These are phyloP conservation scores for Dacryopinax primogenitus DNA, from an alignment of 768 basidiomycete species.

Conservation along the genomic window DNA sequence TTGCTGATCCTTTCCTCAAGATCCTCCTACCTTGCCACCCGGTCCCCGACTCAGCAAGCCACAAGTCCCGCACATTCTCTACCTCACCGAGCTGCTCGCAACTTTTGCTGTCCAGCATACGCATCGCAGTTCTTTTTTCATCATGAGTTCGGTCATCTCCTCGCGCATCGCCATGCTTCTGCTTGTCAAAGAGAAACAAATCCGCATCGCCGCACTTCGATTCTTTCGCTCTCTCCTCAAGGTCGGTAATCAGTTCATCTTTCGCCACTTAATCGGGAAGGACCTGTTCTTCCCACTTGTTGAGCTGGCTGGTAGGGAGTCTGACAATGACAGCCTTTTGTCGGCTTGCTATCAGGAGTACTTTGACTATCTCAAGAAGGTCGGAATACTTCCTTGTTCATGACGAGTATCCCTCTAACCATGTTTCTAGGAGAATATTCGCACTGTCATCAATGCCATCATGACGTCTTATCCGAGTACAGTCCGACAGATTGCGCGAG, in stretches of 20 bases:
- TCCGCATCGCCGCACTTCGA: constrained; percentile 83
- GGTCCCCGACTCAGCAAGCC: constrained; percentile 51
- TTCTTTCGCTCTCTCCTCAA: constrained; percentile 79
- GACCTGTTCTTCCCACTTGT: constrained; percentile 75
- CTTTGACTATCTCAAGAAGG: constrained; percentile 82
- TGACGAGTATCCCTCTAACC: background rate
- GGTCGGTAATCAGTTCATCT: constrained; percentile 65
- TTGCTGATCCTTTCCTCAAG: constrained; percentile 27
- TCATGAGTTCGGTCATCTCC: constrained; percentile 69
- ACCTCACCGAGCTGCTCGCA: constrained; percentile 82
- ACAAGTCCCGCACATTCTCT: constrained; percentile 69
- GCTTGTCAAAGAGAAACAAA: constrained; percentile 75
- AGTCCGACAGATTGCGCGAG: constrained; percentile 46
- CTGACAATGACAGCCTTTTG: constrained; percentile 77
- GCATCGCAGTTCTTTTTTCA: constrained; percentile 82
- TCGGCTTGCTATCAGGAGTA: constrained; percentile 93
- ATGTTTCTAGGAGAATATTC: constrained; percentile 61
- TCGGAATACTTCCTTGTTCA: constrained; percentile 28
- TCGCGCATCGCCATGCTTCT: constrained; percentile 63
- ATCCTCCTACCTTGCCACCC: constrained; percentile 32
- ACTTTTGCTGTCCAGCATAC: constrained; percentile 80
- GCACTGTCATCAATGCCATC: constrained; percentile 68
- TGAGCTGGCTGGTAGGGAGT: constrained; percentile 71
- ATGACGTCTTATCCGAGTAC: constrained; percentile 62
- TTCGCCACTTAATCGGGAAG: constrained; percentile 63